Evolutionary conservation across 2,329 filamentous ascomycete species (phyloP).

Genomic region (Ophiostoma triangulosporum): DNA sequence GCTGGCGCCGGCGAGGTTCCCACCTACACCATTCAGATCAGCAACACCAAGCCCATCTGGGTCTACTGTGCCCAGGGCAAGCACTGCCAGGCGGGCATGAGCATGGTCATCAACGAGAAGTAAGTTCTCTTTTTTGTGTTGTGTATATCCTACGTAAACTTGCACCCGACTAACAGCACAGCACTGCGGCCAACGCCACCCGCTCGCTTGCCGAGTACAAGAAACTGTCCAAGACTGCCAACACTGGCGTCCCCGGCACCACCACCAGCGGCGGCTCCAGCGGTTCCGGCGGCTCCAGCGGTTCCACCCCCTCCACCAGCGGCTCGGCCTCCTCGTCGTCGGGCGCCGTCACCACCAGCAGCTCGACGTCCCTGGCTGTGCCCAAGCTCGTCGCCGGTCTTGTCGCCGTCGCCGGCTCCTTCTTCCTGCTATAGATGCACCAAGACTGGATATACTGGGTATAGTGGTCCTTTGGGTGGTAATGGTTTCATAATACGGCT

Average conservation of each 20-base stretch:
- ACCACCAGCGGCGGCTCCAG: conserved; percentile 8
- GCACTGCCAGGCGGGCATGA: conserved; percentile 38
- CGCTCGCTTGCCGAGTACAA: conserved; percentile 39
- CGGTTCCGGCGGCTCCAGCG: conserved; percentile 9
- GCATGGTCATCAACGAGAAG: conserved; percentile 53
- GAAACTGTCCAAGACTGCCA: conserved; percentile 26
- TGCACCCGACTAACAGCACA: conserved; percentile 13
- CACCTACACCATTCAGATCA: conserved; percentile 59
- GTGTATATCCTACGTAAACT: not conserved
- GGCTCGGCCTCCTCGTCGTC: conserved; percentile 6
- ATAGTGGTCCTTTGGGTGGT: not conserved
- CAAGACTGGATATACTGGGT: not conserved
- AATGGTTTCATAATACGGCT: conserved; percentile 2
- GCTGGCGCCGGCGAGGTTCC: conserved; percentile 38
- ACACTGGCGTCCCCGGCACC: conserved; percentile 21
- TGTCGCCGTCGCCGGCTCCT: conserved; percentile 26
- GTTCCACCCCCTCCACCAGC: conserved; percentile 17
- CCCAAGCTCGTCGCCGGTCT: conserved; percentile 30
- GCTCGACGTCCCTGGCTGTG: conserved; percentile 20
- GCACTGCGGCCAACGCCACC: conserved; percentile 35
- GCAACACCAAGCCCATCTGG: conserved; percentile 47
- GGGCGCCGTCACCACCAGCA: conserved; percentile 17
- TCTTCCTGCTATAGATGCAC: conserved; percentile 27
- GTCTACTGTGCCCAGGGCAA: conserved; percentile 31
- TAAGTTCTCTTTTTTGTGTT: conserved; percentile 26